Evolutionary conservation across 495 filamentous ascomycete genomes (phyloP), one percentile per base, ranked within the genome.

Genomic region (Clohesyomyces aquaticus): DNA sequence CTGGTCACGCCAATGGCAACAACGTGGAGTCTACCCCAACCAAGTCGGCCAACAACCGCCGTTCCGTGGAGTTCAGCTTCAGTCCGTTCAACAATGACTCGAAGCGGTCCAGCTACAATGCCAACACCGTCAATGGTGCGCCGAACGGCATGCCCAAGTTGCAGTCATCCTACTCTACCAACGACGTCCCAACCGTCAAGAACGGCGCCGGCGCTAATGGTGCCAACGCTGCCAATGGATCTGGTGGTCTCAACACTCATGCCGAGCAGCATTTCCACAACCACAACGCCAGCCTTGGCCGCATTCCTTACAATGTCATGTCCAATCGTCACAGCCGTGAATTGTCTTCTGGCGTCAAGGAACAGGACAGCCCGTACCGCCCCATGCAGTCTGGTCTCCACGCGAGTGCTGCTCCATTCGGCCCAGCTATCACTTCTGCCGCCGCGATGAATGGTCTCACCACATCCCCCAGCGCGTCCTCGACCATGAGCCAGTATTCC

Each of bases 131-230:
- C 51, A 72, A 71, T 60, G 75, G 72, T 38, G 86, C 77, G 61
- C 88, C 67, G 45, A 72, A 71, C 60, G 75, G 72, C 41, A 69
- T 72, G 63, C 74, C 80, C 63, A 93, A 85, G 78, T 75, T 95
- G 35, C 88, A 92, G 75, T 86, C 89, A 2, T 96, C 93, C 1
- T 97, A 90, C 76, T 97, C 94, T 1, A 87, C 91, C 21, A 90
- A 87, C 72, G 94, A 97, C 69, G 78, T 97, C 3, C 89, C 93
- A n/a, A 96, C 92, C 0, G 78, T 91, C 66, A 94, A 92, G 80
- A 85, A 76, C 27, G 78, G 79, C 48, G n/a, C n/a, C n/a, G n/a
- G n/a, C n/a, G n/a, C n/a, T n/a, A 72, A 74, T 73, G 76, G 54
- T 64, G 70, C 59, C 53, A 70, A 65, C 32, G 62, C 55, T 16